A percentile compares a stretch with the other conserved stretches of the same genome.
These are phyloP conservation scores for Elsinoe batatas DNA, from an alignment of 2,329 filamentous ascomycete species.

Conservation along the genomic window DNA sequence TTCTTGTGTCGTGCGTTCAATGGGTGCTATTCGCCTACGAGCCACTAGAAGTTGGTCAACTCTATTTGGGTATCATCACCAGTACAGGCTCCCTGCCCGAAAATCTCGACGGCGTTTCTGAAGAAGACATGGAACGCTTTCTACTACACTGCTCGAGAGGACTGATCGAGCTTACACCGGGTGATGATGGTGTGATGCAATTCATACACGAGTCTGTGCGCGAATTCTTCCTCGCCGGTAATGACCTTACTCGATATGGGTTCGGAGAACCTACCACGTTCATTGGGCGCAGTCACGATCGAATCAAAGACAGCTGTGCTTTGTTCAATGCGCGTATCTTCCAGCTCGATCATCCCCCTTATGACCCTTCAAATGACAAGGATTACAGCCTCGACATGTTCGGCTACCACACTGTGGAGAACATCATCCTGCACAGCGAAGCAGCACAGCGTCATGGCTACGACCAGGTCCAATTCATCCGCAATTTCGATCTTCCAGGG, in stretches of 20 bases:
- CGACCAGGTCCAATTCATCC: no score
- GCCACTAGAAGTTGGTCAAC: constrained; percentile 35
- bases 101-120: constrained; percentile 18
- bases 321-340: not conserved
- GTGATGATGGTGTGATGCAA: constrained; percentile 31
- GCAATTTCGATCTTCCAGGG: no score
- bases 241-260: constrained; percentile 19
- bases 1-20: constrained; percentile 39
- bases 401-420: no score
- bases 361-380: no score
- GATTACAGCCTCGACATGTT: no score
- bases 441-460: no score
- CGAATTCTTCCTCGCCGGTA: constrained; percentile 37
- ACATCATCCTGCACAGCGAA: no score
- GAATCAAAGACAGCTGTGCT: not conserved
- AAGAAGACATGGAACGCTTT: constrained; percentile 24
- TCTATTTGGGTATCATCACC: constrained; percentile 36
- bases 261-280: not conserved
- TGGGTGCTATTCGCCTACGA: constrained; percentile 44
- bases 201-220: constrained; percentile 46
- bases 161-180: constrained; percentile 35
- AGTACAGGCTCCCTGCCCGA: constrained; percentile 21
- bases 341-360: no score
- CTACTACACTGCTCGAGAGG: constrained; percentile 42
- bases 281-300: not conserved